Evolutionary conservation across 2,329 filamentous ascomycete genomes (phyloP).

Genomic region (Ceratocystis alfenasii): DNA sequence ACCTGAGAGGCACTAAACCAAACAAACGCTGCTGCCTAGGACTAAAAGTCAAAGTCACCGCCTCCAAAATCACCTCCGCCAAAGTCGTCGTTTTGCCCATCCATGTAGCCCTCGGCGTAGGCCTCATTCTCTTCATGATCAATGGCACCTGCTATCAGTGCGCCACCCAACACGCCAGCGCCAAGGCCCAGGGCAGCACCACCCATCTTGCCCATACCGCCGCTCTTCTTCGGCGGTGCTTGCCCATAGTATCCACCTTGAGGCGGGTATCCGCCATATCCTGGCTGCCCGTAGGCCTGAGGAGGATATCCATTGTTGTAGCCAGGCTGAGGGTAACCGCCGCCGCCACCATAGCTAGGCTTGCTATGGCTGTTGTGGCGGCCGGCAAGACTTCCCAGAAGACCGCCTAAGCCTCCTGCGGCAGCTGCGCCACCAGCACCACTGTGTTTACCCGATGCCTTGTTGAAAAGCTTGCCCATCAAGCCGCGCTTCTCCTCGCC

Average conservation of each 20-base stretch:
- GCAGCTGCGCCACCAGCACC: slow-evolving; percentile 25
- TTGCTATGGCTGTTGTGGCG: slow-evolving; percentile 13
- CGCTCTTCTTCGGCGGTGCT: slow-evolving; percentile 34
- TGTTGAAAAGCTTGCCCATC: slow-evolving; percentile 42
- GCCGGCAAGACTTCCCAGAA: slow-evolving; percentile 12
- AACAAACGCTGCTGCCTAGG: background rate
- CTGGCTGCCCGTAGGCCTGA: slow-evolving; percentile 28
- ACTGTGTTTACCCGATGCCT: slow-evolving; percentile 32
- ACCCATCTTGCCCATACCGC: slow-evolving; percentile 46
- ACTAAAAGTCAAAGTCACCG: slow-evolving; percentile 32
- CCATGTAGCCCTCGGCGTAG: slow-evolving; percentile 36
- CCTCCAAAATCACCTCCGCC: slow-evolving; percentile 27
- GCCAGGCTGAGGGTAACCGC: slow-evolving; percentile 28
- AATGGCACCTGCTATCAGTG: slow-evolving; percentile 56
- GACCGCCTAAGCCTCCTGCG: slow-evolving; percentile 24
- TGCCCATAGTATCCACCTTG: slow-evolving; percentile 31
- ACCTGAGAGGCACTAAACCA: background rate
- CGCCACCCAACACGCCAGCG: slow-evolving; percentile 69
- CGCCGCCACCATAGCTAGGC: slow-evolving; percentile 26
- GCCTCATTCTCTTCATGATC: slow-evolving; percentile 49
- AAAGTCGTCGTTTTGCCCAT: slow-evolving; percentile 27
- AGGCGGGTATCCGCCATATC: slow-evolving; percentile 30
- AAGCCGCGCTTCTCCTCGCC: slow-evolving; percentile 36
- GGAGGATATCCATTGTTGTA: slow-evolving; percentile 24
- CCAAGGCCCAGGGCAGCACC: slow-evolving; percentile 68